Percentiles rank a stretch among this genome's conserved stretches.
Evolutionary conservation across 2,329 filamentous ascomycete genomes (phyloP).

Genomic region (Paramyrothecium sp.): DNA sequence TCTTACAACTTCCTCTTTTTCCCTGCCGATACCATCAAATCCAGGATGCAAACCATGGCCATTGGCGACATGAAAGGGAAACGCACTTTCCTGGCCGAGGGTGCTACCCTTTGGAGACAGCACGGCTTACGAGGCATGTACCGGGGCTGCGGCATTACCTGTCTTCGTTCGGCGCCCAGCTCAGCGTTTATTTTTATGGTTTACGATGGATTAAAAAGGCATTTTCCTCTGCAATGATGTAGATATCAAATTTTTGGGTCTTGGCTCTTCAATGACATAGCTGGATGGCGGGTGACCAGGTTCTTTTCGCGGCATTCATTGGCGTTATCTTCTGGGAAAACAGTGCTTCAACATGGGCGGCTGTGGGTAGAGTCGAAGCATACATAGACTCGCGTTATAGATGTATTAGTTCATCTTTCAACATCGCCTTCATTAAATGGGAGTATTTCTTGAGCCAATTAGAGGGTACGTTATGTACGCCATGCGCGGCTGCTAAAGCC

Average conservation of each 20-base stretch:
- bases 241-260: too few relatives aligned
- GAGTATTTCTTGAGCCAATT: background rate
- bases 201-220: constrained; percentile 79
- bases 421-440: too few relatives aligned
- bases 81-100: constrained; percentile 71
- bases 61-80: constrained; percentile 54
- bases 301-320: constrained; percentile 12
- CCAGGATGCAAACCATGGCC: constrained; percentile 89
- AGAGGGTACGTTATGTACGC: background rate
- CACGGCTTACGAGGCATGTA: constrained; percentile 85
- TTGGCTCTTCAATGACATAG: too few relatives aligned
- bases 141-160: constrained; percentile 92
- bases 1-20: constrained; percentile 98
- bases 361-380: background rate
- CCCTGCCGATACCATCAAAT: constrained; percentile 96
- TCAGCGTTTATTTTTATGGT: constrained; percentile 98
- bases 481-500: too few relatives aligned
- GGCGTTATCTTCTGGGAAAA: constrained; percentile 14
- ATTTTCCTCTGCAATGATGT: constrained; percentile 51
- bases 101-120: constrained; percentile 72
- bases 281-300: too few relatives aligned
- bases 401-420: too few relatives aligned
- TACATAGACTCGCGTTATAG: background rate
- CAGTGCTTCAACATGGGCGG: background rate
- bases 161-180: constrained; percentile 82